Conservation (phyloP, 176 grass and related monocot genomes). For the Metroxylon sagu region DNA sequence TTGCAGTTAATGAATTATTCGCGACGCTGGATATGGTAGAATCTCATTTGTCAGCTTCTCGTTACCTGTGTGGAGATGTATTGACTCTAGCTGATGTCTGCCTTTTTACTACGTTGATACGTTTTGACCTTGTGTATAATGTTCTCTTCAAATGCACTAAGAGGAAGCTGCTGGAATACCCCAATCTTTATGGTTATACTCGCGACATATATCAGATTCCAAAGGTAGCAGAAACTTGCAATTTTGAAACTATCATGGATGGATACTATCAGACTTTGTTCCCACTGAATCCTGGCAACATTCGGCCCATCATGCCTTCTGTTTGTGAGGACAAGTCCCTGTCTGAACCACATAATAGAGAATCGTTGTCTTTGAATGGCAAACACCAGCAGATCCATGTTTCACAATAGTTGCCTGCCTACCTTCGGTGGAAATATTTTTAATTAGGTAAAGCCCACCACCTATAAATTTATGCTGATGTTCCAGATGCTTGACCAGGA, state of each 20-base stretch:
- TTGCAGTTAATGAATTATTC: conserved; percentile 57
- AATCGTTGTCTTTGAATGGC: conserved; percentile 28
- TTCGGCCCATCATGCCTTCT: conserved; percentile 47
- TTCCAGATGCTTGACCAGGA: not conserved
- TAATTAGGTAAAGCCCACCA: too few relatives aligned
- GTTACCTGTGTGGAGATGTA: conserved; percentile 59
- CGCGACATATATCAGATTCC: conserved; percentile 91
- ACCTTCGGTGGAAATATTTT: not conserved
- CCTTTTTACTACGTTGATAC: conserved; percentile 84
- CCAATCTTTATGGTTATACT: conserved; percentile 68
- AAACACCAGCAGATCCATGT: conserved; percentile 21
- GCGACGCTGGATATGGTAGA: conserved; percentile 51
- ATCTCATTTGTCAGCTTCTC: conserved; percentile 46
- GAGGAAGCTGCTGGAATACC: conserved; percentile 76
- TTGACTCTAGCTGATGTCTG: conserved; percentile 82
- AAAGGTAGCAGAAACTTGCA: conserved; percentile 59
- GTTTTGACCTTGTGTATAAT: conserved; percentile 80
- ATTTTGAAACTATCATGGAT: conserved; percentile 64
- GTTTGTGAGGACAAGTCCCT: conserved; percentile 38
- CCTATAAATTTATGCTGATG: too few relatives aligned
- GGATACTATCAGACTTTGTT: conserved; percentile 84
- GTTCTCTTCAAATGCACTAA: conserved; percentile 82
- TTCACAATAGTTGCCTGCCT: conserved; percentile 1
- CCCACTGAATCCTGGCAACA: conserved; percentile 72
- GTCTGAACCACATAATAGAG: conserved; percentile 55